Evolutionary conservation across 1,139 yeast species (phyloP), one percentile per base, ranked within the genome.

Genomic region (Barnettozyma hawaiiensis): DNA sequence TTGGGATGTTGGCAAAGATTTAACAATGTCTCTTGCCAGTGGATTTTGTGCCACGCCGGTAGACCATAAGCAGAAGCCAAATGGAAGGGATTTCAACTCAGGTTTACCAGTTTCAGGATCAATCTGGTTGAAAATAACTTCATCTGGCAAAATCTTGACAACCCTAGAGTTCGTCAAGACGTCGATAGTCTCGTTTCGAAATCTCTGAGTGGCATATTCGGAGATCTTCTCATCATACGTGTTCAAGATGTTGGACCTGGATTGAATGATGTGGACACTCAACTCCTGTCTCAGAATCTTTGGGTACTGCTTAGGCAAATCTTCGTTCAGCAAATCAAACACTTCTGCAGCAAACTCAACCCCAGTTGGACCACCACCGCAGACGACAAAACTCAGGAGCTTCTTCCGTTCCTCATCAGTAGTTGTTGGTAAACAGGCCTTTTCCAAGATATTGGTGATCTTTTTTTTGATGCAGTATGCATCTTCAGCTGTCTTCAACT

Each of bases 301-400:
- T 45, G 85, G 84, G 61, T 75, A 78, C 40, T 67, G 59, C 38
- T 70, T 65, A 38, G 70, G 67, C 50, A 78, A 58, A 56, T 78
- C 84, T 59, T 78, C 85, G 54, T 76, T 76, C 53, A 78, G 61
- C 47, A 78, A 56, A 54, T 78, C 85, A 49, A 65, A 77, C 22
- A 78, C 71, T 57, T 78, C 82, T 22, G 84, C 83, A 19, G 85
- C 85, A 51, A 79, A 69, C 57, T 79, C 85, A 34, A 77, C 81
- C 51, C 85, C 85, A 2, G 85, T 79, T 48, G 85, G 85, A 24
- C 85, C 85, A 46, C 84, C 85, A 47, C 85, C 85, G 57, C 84
- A 79, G 34, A 79, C 72, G 21, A 79, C 85, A 63, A 78, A 78
- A 49, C 80, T 75, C 43, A 79, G 62, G 42, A 78, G 60, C 44